These are phyloP conservation scores for Fusarium staphyleae DNA, from an alignment of 2,329 filamentous ascomycete species.

Conservation along the genomic window DNA sequence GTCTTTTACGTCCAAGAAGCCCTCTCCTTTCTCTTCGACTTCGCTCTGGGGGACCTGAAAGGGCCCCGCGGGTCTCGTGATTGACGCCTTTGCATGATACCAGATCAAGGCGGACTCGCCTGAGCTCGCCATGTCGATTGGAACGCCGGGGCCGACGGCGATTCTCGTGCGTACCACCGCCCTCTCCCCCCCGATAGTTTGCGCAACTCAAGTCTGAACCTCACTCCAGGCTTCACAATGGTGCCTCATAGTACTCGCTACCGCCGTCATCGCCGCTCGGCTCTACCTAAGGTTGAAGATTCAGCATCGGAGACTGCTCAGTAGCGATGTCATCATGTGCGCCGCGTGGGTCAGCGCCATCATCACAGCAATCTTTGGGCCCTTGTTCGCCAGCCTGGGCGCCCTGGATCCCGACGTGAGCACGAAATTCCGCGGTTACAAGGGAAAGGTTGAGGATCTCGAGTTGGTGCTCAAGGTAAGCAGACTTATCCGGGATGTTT, in stretches of 20 bases:
- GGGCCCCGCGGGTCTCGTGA: neutral
- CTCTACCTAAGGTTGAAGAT: slow-evolving; percentile 27
- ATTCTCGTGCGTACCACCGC: slow-evolving; percentile 12
- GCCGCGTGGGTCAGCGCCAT: slow-evolving; percentile 23
- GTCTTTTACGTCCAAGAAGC: no score
- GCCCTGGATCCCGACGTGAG: slow-evolving; percentile 25
- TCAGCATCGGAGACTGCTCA: slow-evolving; percentile 17
- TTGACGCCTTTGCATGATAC: neutral
- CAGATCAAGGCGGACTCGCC: neutral
- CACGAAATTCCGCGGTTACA: slow-evolving; percentile 9
- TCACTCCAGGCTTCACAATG: slow-evolving; percentile 8
- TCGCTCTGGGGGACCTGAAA: neutral
- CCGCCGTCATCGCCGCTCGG: slow-evolving; percentile 20
- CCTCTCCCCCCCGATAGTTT: no score
- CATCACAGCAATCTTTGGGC: slow-evolving; percentile 10
- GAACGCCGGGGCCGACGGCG: neutral
- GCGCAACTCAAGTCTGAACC: neutral
- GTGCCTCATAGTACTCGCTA: slow-evolving; percentile 14
- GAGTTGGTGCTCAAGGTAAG: slow-evolving; percentile 19
- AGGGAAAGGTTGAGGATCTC: neutral
- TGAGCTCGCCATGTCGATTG: neutral
- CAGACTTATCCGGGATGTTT: fast-evolving
- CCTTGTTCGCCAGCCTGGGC: slow-evolving; percentile 2
- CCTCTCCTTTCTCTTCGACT: neutral
- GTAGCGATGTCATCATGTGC: slow-evolving; percentile 30